Evolutionary conservation across 1,284 basidiomycete genomes (phyloP), one percentile per base, ranked within the genome.

Genomic region (Ustilago tritici): DNA sequence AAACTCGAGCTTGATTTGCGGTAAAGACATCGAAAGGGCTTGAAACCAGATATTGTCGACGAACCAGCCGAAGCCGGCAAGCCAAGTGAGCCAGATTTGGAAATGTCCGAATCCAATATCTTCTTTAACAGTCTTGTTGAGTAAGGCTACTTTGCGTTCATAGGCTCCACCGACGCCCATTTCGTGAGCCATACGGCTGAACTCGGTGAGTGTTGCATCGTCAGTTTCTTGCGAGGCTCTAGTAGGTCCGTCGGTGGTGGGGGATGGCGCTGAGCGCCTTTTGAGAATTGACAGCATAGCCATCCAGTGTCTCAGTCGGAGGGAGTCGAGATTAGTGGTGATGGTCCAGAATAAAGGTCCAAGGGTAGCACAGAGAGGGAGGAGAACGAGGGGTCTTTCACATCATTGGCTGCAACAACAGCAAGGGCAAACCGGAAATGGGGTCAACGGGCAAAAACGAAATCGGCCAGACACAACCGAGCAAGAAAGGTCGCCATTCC

Each of bases 91-190:
- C 84, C 91, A 89, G 71, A 87, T 86, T 79, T 91, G 91, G 85
- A 91, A 91, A 59, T 87, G 87, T 15, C 91, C 91, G 67, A 90
- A 91, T 23, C 91, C 90, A 64, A 91, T 82, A 17, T 82, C 77
- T 36, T 81, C 72, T 61, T 79, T 79, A 63, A 84, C 81, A 36
- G 74, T 59, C n/a, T 63, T 53, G 63, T 84, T 84, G 61, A 84
- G 50, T 8, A 84, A 65, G 2, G 70, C 61, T 10, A 83, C 73
- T 69, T 84, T 83, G 52, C 83, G 77, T 61, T 82, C 80, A 72
- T 82, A 83, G 2, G 71, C 59, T 5, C 65, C 76, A 4, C 60
- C 61, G 11, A 84, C 70, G 53, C 82, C 82, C 64, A 82, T 72
- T 41, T 83, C 82, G n/a, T 69, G 63, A 0, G 82, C 82, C 64